Evolutionary conservation across 305 asterid species (phyloP).

Genomic region (Solanum hybrid): DNA sequence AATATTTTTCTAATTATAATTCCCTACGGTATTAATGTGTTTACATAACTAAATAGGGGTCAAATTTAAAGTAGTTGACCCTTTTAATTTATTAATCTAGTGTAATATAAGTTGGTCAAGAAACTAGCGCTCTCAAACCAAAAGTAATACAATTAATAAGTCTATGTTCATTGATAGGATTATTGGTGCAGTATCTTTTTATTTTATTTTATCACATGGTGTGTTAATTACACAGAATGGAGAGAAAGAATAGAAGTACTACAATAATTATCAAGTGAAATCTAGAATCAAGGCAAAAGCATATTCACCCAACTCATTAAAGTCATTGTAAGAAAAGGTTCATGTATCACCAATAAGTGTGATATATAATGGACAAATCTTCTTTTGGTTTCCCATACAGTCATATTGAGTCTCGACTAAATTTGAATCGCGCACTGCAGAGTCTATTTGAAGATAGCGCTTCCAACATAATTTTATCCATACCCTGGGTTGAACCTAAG

Average conservation of each 20-base stretch:
- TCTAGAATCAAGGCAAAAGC: constrained; percentile 5
- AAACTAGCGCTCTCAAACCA: not conserved
- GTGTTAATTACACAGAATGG: constrained; percentile 10
- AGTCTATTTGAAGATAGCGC: too few relatives aligned
- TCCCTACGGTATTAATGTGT: not conserved
- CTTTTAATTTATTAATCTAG: not conserved
- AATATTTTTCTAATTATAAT: not conserved
- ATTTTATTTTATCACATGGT: constrained; percentile 20
- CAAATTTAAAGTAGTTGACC: not conserved
- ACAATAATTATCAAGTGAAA: constrained; percentile 9
- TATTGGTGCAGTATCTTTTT: not conserved
- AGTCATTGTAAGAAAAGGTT: not conserved
- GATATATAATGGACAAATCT: not conserved
- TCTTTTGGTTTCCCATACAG: not conserved
- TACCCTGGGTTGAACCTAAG: not conserved
- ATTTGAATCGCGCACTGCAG: too few relatives aligned
- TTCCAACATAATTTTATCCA: not conserved
- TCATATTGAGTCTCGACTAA: not conserved
- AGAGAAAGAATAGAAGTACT: not conserved
- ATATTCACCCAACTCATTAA: not conserved
- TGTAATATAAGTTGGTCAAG: not conserved
- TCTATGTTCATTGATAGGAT: constrained; percentile 13
- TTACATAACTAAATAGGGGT: not conserved
- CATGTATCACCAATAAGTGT: not conserved
- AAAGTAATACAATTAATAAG: not conserved